These are phyloP conservation scores for Gossypium anomalum DNA, from an alignment of 345 rosid genomes.

Conservation along the genomic window DNA sequence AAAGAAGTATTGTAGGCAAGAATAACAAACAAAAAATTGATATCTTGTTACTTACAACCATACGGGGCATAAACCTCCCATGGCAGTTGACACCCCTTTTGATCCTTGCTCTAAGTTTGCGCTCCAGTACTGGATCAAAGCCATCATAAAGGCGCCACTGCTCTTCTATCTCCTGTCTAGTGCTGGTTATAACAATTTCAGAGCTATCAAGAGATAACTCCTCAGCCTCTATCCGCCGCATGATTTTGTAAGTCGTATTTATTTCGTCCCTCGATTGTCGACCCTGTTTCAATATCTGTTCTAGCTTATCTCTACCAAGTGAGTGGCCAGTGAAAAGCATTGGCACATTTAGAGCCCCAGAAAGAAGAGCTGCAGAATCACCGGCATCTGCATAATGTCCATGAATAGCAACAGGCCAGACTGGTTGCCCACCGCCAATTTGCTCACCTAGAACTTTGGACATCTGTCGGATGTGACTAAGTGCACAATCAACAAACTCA, in stretches of 20 bases:
- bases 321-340: conserved; percentile 87
- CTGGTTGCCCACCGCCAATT: conserved; percentile 48
- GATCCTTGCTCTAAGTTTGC: conserved; percentile 73
- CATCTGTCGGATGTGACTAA: conserved; percentile 62
- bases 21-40: background rate
- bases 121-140: conserved; percentile 61
- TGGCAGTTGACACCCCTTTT: conserved; percentile 62
- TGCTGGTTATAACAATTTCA: conserved; percentile 70
- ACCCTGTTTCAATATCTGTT: conserved; percentile 71
- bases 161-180: conserved; percentile 69
- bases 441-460: conserved; percentile 70
- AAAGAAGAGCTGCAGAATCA: conserved; percentile 67
- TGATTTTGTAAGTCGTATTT: conserved; percentile 55
- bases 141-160: conserved; percentile 86
- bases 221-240: conserved; percentile 77
- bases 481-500: conserved; percentile 79
- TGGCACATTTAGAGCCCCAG: conserved; percentile 79
- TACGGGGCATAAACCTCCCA: conserved; percentile 77
- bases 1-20: background rate
- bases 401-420: conserved; percentile 79
- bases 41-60: conserved; percentile 51
- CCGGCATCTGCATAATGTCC: conserved; percentile 92
- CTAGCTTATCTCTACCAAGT: conserved; percentile 77
- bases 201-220: conserved; percentile 67
- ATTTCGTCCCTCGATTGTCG: conserved; percentile 63